Base-by-base conservation (phyloP, 1,139 yeast species). In the Suzukiozyma palmioleophila region DNA sequence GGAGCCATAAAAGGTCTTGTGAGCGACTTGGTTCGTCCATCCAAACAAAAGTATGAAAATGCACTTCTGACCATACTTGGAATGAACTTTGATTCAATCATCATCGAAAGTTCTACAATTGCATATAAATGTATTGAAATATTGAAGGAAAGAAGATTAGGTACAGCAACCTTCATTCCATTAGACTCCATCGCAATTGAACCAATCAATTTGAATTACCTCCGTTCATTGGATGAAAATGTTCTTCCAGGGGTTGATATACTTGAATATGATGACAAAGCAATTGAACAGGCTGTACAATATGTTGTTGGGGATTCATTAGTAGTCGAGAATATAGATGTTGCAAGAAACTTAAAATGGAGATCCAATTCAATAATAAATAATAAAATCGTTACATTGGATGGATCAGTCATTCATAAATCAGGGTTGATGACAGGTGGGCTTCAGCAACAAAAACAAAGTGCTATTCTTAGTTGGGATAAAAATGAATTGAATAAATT, bases 401-500 rank as follows among this genome's bases (percentile, higher is more conserved):
- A 88, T 38, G 98, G 98, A 0, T 78, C 95, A 0, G 69, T 89
- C 26, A 85, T 92, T 40, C 92, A 88, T 55, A 80, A 78, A 52
- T 82, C 92, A 9, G 96, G 96, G 8, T 69, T 89, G 35, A 87
- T 92, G 95, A 85, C 97, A 11, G 97, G 97, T 61, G 97, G 97
- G 48, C 60, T 62, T 52, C 53, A 66, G 66, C 33, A 66, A 50
- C 50, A 72, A 60, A 63, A 62, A 32, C 53, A 61, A 3, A 51
- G 56, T 12, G 55, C 60, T 0, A 43, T 52, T 3, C 30, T 59
- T 43, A 73, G 77, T 48, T 88, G 96, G 96, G 89, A 83, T 53
- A 87, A 84, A 52, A 75, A 77, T 39, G 89, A 84, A 49, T 77
- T 80, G 51, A 76, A 76, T 39, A 66, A 72, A 24, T 66, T 89